A percentile compares a stretch with the other conserved stretches of the same genome.
These are phyloP conservation scores for Leucaena leucocephala DNA, from an alignment of 306 rosid genomes.

Conservation along the genomic window DNA sequence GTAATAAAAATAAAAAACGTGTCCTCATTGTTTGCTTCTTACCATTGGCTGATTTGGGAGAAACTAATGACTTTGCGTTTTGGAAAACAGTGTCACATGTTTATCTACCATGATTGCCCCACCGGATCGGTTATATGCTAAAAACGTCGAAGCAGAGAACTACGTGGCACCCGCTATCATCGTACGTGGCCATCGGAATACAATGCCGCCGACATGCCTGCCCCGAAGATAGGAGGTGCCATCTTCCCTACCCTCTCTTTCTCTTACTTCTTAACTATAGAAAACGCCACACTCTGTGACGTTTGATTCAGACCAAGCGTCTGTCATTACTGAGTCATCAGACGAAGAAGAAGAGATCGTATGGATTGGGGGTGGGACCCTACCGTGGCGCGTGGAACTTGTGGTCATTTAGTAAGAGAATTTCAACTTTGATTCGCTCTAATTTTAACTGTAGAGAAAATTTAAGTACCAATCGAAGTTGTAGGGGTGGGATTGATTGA, in stretches of 20 bases:
- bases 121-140: too few species aligned
- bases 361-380: slow-evolving; percentile 37
- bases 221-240: neutral
- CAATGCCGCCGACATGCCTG: neutral
- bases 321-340: neutral
- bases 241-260: neutral
- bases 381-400: slow-evolving; percentile 21
- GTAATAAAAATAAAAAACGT: too few species aligned
- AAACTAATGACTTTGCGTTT: too few species aligned
- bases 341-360: neutral
- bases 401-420: neutral
- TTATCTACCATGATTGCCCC: too few species aligned
- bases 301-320: slow-evolving; percentile 3
- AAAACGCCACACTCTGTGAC: neutral
- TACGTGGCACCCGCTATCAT: neutral
- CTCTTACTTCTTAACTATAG: neutral
- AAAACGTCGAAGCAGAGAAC: too few species aligned
- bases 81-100: too few species aligned
- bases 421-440: too few species aligned
- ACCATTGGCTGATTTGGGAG: too few species aligned
- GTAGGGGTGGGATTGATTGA: too few species aligned
- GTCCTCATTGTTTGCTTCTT: too few species aligned
- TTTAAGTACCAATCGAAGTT: too few species aligned
- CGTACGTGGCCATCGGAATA: slow-evolving; percentile 23
- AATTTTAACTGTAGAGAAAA: too few species aligned